Base-by-base conservation (phyloP, 2,329 filamentous ascomycete species). In the Graphiopsis chlorocephala region DNA sequence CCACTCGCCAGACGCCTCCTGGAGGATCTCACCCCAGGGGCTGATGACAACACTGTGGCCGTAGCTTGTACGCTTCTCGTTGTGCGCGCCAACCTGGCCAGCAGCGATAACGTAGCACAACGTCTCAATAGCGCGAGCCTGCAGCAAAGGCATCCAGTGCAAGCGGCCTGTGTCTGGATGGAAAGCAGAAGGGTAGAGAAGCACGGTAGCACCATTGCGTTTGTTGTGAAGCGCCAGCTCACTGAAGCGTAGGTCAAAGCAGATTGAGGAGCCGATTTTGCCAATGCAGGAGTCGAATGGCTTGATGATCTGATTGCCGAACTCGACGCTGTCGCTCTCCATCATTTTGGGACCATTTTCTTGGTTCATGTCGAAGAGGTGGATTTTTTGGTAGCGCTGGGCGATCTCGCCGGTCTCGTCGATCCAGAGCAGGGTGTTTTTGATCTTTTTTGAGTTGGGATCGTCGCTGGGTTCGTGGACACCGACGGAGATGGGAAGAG, bases 131-230 rank as follows among this genome's bases (percentile, higher is more conserved):
- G 94, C 94, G 55, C 94, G 83, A 3, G 92, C 88, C 29, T 91
- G 83, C 15, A 97, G 81, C 6, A 98, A 79, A 2, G 86, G 82
- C 72, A 92, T 88, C 94, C 94, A 98, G 78, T 97, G 94, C 1
- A 91, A 91, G 64, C 82, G 83, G 0, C 94, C 94, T 0, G 94
- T 97, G 0, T 90, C 87, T 0, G 96, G 84, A 0, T 93, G 97
- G 74, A 97, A 98, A 4, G 94, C 94, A 6, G 91, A 94, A 0
- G 94, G 94, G 74, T 94, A 97, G 0, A 92, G 87, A 58, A 97
- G 81, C 61, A 97, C 81, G 67, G 97, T 88, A 1, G 92, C 92
- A 25, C 84, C 82, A 63, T 86, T 85, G 7, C 85, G 79, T 29
- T 86, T 85, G 20, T 96, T 83, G 1, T 86, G 83, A 11, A 95